These are phyloP conservation scores for Coemansia sp. DNA, from an alignment of 192 early-diverging fungal genomes.

Conservation along the genomic window DNA sequence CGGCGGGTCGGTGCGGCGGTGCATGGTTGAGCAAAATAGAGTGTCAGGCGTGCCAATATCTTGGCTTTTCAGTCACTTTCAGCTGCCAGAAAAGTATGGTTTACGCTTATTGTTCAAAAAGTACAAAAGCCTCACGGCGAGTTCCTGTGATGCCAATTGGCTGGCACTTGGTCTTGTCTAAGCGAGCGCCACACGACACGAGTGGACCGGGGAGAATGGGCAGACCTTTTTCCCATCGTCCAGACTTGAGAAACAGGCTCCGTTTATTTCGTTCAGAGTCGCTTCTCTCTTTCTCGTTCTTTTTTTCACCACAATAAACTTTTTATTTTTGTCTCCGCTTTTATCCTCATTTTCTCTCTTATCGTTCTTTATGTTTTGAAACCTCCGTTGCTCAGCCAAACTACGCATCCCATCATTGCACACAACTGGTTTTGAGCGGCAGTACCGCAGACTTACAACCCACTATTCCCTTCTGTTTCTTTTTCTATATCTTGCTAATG, in stretches of 20 bases:
- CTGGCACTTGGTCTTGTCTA: not conserved
- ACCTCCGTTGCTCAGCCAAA: not conserved
- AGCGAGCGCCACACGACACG: not conserved
- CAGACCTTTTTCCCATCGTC: constrained; percentile 1
- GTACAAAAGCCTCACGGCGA: not conserved
- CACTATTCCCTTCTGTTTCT: not conserved
- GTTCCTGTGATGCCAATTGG: not conserved
- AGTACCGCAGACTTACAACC: not conserved
- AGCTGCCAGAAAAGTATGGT: not conserved
- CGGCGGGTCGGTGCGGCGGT: constrained; percentile 10
- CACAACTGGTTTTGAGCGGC: not conserved
- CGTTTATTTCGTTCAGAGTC: no score
- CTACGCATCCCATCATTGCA: not conserved
- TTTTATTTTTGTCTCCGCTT: constrained; percentile 15
- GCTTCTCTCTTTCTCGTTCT: constrained; percentile 2
- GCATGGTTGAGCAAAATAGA: not conserved
- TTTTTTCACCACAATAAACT: constrained; percentile 5
- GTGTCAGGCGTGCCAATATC: not conserved
- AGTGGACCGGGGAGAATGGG: not conserved
- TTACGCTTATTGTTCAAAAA: not conserved
- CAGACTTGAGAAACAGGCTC: not conserved
- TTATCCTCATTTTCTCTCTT: constrained; percentile 9
- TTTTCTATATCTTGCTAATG: constrained; percentile 15
- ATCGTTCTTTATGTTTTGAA: constrained; percentile 3
- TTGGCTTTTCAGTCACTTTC: not conserved